Evolutionary conservation across 176 grass and related monocot genomes (phyloP).

Genomic region (Tuctoria greenei): DNA sequence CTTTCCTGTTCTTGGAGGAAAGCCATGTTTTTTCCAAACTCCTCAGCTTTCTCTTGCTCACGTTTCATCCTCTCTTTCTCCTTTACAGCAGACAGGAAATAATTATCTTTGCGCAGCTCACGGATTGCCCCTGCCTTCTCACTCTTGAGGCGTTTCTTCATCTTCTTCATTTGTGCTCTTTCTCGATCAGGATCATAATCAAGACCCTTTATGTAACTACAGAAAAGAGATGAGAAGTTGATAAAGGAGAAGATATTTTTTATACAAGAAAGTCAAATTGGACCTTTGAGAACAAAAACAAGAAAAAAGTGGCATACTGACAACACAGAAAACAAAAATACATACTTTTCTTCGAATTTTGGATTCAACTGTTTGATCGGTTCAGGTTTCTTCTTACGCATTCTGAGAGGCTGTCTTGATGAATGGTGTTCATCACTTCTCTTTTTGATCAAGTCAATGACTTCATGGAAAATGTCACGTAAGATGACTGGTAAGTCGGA

Average conservation of each 20-base stretch:
- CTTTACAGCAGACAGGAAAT: slow-evolving; percentile 68
- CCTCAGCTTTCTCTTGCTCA: slow-evolving; percentile 77
- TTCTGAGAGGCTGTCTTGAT: slow-evolving; percentile 70
- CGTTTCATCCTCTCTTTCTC: slow-evolving; percentile 57
- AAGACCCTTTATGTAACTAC: slow-evolving; percentile 86
- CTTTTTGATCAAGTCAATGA: slow-evolving; percentile 72
- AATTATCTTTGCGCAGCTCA: slow-evolving; percentile 82
- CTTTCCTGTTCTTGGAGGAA: slow-evolving; percentile 92
- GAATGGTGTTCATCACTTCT: slow-evolving; percentile 57
- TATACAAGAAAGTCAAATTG: background rate
- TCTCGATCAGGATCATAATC: slow-evolving; percentile 97
- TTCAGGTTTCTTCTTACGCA: slow-evolving; percentile 79
- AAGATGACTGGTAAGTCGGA: slow-evolving; percentile 40
- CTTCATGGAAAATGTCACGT: slow-evolving; percentile 57
- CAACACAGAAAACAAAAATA: slow-evolving; percentile 28
- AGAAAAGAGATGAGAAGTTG: slow-evolving; percentile 30
- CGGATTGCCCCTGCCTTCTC: slow-evolving; percentile 71
- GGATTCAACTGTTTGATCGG: slow-evolving; percentile 89
- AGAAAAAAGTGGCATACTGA: background rate
- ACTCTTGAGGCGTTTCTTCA: slow-evolving; percentile 73
- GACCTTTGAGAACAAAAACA: slow-evolving; percentile 12
- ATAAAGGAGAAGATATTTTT: background rate
- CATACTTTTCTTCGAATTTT: slow-evolving; percentile 93
- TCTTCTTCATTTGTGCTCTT: slow-evolving; percentile 78
- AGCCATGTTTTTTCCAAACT: slow-evolving; percentile 57